phyloP scores from a whole-genome alignment of 192 early-diverging fungal species.

The Dissophora globulifera region DNA sequence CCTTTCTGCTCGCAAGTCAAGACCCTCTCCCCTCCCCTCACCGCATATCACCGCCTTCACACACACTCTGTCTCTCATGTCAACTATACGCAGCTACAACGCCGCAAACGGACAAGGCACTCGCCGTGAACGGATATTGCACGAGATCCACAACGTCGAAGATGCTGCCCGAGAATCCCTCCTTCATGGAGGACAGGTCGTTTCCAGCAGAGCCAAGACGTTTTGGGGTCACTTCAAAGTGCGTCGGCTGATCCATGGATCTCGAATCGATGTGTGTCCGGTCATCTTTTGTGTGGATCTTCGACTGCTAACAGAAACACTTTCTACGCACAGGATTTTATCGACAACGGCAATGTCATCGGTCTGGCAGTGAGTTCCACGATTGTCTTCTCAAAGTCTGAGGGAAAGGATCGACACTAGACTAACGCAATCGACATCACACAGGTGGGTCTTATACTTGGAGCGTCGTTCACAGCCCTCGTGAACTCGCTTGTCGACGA shows the following conservation, averaged over 20 bases:
- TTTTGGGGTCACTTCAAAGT: constrained; percentile 38
- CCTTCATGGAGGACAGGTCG: constrained; percentile 23
- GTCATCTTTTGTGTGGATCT: no score
- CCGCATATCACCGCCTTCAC: no score
- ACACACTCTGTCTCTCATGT: no score
- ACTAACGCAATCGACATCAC: no score
- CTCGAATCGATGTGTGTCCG: no score
- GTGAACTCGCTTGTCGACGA: constrained; percentile 42
- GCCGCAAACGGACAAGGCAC: background rate
- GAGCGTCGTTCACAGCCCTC: constrained; percentile 26
- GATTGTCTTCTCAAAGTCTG: no score
- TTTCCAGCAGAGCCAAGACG: constrained; percentile 16
- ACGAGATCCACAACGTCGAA: constrained; percentile 34
- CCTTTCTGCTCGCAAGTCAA: no score
- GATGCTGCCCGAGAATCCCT: constrained; percentile 24
- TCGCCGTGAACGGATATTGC: constrained; percentile 26
- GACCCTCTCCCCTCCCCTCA: no score
- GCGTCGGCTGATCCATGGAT: background rate
- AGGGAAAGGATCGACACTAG: no score
- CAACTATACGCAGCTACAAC: background rate
- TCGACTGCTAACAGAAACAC: no score
- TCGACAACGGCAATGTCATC: constrained; percentile 48
- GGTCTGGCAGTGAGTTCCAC: constrained; percentile 41
- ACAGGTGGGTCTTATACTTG: constrained; percentile 41
- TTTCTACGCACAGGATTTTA: constrained; percentile 27